Base-by-base conservation (phyloP, 495 filamentous ascomycete genomes). In the Podospora anserina region DNA sequence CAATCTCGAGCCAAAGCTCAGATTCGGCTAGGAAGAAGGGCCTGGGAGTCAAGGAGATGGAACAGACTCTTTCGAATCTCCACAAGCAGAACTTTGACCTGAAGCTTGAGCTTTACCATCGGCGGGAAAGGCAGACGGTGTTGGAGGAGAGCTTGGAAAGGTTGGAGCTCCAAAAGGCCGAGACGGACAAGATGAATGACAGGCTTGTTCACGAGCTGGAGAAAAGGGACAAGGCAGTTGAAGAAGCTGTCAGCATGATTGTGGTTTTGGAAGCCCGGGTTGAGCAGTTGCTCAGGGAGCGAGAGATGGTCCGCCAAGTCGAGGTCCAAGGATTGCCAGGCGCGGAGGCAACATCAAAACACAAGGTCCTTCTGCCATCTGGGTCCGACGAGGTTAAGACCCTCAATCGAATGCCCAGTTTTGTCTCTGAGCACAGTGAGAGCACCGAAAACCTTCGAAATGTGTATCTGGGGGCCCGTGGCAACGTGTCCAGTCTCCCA, bases 61-160 rank as follows among this genome's bases (percentile, higher is more conserved):
- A 83, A 68, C 76, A 83, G 72, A 82, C 79, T 55, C 65, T 83
- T 53, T 84, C 79, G 20, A 91, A 86, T 61, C 80, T 96, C 59
- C 89, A 90, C 74, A 96, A 96, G 73, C 87, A 94, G 74, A 95
- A 96, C 72, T 97, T 96, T 74, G 91, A 94, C 74, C 82, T 97
- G 66, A 96, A 96, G 77, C 82, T 97, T 61, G 91, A 94, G 69
- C 82, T 97, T 1, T 91, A 87, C 72, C 91, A 97, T 70, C 84
- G 89, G 61, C 87, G 92, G 28, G 80, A 88, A 73, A 79, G 78
- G 63, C 83, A 86, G 71, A 78, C 76, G 18, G 67, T 67, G 5
- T 71, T 93, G 55, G 88, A 91, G 72, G 83, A 86, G 65, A 82
- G 87, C 57, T 70, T 92, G 57, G 86, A 91, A 59, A 83, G 82